Percentiles rank a stretch among this genome's conserved stretches.
These are phyloP conservation scores for Diaporthe sp. DNA, from an alignment of 2,329 filamentous ascomycete genomes.

Conservation along the genomic window DNA sequence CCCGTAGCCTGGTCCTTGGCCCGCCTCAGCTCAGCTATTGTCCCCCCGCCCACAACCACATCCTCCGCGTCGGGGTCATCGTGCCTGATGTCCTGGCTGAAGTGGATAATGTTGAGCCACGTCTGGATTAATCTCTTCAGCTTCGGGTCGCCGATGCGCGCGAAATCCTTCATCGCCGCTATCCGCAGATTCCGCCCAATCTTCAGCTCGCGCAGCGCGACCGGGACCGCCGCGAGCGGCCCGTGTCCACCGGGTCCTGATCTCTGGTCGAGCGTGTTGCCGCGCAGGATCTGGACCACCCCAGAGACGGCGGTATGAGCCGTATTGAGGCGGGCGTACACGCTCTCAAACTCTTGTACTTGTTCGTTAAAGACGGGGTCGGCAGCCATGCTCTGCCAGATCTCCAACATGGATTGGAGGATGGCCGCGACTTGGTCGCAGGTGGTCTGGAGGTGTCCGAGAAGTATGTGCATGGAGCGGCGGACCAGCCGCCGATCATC, in stretches of 20 bases:
- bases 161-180: not conserved
- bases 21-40: not conserved
- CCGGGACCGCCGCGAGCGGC: not conserved
- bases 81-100: not conserved
- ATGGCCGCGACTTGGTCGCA: fast-evolving
- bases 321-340: not conserved
- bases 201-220: not conserved
- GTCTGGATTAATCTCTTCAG: not conserved
- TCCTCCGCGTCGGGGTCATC: not conserved
- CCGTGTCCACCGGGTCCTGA: not conserved
- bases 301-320: not conserved
- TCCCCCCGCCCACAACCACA: not conserved
- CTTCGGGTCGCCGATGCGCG: not conserved
- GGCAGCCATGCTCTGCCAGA: not conserved
- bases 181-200: not conserved
- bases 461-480: not conserved
- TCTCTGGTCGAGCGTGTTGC: conserved; percentile 12
- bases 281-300: not conserved
- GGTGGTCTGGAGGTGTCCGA: not conserved
- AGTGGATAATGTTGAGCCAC: not conserved
- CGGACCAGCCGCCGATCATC: not conserved
- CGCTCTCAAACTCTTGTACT: not conserved
- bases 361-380: not conserved
- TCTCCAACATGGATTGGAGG: not conserved
- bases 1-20: not conserved